These are phyloP conservation scores for Xylariomycetidae sp. DNA, from an alignment of 2,329 filamentous ascomycete species.

Conservation along the genomic window DNA sequence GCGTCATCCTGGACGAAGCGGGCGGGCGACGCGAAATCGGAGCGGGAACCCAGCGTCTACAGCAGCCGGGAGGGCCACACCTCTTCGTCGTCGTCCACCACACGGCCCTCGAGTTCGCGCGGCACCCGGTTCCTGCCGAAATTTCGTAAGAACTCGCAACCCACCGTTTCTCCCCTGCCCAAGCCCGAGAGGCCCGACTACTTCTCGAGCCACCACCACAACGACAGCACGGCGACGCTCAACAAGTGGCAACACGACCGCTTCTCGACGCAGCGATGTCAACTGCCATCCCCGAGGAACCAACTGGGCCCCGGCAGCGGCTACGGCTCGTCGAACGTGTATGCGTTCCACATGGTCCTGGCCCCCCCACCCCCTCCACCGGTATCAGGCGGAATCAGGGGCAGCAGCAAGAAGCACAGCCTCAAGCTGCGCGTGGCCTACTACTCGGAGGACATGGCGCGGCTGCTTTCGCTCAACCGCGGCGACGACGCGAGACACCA, in stretches of 20 bases:
- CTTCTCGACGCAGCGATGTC: no score
- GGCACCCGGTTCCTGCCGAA: slow-evolving; percentile 7
- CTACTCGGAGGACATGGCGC: slow-evolving; percentile 42
- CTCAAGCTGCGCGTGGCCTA: slow-evolving; percentile 32
- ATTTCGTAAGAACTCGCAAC: neutral
- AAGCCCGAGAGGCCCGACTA: no score
- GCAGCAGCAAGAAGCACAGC: slow-evolving; percentile 17
- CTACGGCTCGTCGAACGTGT: slow-evolving; percentile 14
- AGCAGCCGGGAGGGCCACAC: slow-evolving; percentile 7
- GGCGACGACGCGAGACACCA: slow-evolving; percentile 36
- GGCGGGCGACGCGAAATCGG: slow-evolving; percentile 1
- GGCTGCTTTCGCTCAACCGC: slow-evolving; percentile 41
- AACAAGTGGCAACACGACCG: no score
- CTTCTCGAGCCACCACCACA: no score
- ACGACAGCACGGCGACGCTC: no score
- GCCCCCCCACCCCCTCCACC: slow-evolving; percentile 1
- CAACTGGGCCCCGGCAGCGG: slow-evolving; percentile 3
- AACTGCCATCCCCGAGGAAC: slow-evolving; percentile 6
- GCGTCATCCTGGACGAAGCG: slow-evolving; percentile 5
- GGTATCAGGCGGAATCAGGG: slow-evolving; percentile 7
- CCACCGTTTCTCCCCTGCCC: neutral
- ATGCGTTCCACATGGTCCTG: slow-evolving; percentile 15
- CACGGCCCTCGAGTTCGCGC: no score
- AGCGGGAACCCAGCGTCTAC: slow-evolving; percentile 6
- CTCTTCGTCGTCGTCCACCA: slow-evolving; percentile 6